A percentile compares a stretch with the other conserved stretches of the same genome.
Evolutionary conservation across 164 flowering plant species (phyloP).

Genomic region (Saururus chinensis): DNA sequence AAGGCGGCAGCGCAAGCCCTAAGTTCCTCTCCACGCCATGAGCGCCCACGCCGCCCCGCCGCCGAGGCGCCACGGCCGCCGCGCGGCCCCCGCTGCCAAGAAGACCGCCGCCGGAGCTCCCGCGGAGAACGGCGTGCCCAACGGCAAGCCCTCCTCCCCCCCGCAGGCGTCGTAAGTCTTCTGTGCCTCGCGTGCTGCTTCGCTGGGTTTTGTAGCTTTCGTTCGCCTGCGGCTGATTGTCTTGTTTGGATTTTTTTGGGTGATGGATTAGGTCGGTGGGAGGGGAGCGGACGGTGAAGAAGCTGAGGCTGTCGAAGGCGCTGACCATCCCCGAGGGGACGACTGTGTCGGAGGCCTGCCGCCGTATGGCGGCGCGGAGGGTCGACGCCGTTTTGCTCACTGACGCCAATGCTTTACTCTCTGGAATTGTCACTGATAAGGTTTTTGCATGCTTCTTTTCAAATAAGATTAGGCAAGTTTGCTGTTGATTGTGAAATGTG

Average conservation of each 20-base stretch:
- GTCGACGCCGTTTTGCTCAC: slow-evolving; percentile 87
- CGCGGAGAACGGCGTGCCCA: slow-evolving; percentile 16
- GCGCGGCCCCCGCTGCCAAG: slow-evolving; percentile 15
- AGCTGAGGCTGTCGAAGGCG: slow-evolving; percentile 83
- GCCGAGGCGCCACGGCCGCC: background rate
- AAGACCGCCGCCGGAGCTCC: slow-evolving; percentile 10
- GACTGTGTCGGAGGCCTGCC: slow-evolving; percentile 82
- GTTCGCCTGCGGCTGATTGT: background rate
- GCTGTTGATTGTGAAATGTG: background rate
- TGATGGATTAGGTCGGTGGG: slow-evolving; percentile 24
- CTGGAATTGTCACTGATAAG: slow-evolving; percentile 92
- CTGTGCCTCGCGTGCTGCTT: background rate
- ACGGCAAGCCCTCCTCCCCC: slow-evolving; percentile 27
- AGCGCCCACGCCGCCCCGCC: slow-evolving; percentile 8
- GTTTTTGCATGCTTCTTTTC: slow-evolving; percentile 12
- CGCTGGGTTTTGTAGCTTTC: background rate
- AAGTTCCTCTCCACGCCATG: background rate
- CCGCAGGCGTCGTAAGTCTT: slow-evolving; percentile 16
- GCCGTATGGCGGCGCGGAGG: slow-evolving; percentile 86
- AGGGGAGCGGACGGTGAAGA: slow-evolving; percentile 91
- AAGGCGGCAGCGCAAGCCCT: no score
- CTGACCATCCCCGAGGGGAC: slow-evolving; percentile 92
- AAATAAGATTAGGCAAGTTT: no score
- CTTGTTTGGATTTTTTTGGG: background rate
- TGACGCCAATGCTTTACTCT: slow-evolving; percentile 79